Conservation (phyloP, 495 filamentous ascomycete species). For the Penicillium silybi region DNA sequence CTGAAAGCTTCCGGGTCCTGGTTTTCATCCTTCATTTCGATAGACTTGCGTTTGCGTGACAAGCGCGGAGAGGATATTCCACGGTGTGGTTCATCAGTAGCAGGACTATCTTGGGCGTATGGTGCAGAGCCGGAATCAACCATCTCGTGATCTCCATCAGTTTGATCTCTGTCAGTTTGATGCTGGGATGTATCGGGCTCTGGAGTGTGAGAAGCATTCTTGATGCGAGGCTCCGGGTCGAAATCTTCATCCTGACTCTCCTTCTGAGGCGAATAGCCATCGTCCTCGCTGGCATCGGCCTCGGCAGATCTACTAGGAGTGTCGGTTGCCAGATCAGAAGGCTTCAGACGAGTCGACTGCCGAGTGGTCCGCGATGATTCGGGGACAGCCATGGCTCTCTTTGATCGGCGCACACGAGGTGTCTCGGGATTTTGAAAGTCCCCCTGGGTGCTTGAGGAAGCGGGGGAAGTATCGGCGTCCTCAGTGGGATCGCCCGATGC, state of each 20-base stretch:
- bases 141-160: not conserved
- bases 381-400: slow-evolving; percentile 23
- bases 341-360: slow-evolving; percentile 33
- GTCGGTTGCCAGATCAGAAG: slow-evolving; percentile 19
- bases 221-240: slow-evolving; percentile 4
- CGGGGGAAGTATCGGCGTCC: not conserved
- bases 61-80: slow-evolving; percentile 13
- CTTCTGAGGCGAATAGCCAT: not conserved
- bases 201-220: slow-evolving; percentile 3
- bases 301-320: slow-evolving; percentile 17
- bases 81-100: not conserved
- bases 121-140: not conserved
- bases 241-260: slow-evolving; percentile 1
- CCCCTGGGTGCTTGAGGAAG: slow-evolving; percentile 10
- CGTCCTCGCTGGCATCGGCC: slow-evolving; percentile 9
- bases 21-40: slow-evolving; percentile 23
- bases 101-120: not conserved
- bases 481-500: not conserved
- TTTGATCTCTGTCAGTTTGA: not conserved
- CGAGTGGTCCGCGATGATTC: slow-evolving; percentile 40
- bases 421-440: slow-evolving; percentile 21
- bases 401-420: slow-evolving; percentile 14
- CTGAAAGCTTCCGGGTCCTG: slow-evolving; percentile 9
- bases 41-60: slow-evolving; percentile 31
- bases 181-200: not conserved